phyloP scores from a whole-genome alignment of 2,329 filamentous ascomycete genomes.

The Colletotrichum tropicicola region DNA sequence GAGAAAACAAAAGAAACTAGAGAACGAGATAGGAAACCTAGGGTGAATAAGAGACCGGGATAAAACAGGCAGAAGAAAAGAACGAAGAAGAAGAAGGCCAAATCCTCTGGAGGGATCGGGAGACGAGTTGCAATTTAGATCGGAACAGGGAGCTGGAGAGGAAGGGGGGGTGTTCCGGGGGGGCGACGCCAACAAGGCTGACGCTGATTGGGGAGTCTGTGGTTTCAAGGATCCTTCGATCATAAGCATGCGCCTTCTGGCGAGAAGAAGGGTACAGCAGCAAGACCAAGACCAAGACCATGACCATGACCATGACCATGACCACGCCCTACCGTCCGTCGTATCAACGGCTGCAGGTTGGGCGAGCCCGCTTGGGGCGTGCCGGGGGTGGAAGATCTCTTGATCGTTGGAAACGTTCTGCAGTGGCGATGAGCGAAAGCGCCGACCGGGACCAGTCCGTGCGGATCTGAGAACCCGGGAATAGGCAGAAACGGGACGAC shows the following conservation, averaged over 20 bases:
- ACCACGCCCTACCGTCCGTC: slow-evolving; percentile 7
- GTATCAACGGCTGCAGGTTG: slow-evolving; percentile 6
- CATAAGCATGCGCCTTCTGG: slow-evolving; percentile 17
- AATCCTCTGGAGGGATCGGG: slow-evolving; percentile 1
- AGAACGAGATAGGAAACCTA: not conserved
- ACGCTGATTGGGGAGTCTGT: slow-evolving; percentile 20
- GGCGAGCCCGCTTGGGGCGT: slow-evolving; percentile 19
- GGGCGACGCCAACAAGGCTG: slow-evolving; percentile 8
- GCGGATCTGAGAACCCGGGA: slow-evolving; percentile 25
- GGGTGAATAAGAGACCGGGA: not conserved
- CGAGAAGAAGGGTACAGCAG: not conserved
- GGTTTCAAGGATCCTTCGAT: slow-evolving; percentile 23
- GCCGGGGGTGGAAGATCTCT: slow-evolving; percentile 16
- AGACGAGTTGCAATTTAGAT: slow-evolving; percentile 29
- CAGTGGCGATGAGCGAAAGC: slow-evolving; percentile 23
- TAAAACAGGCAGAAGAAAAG: not conserved
- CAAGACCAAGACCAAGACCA: no score
- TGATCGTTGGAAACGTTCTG: slow-evolving; percentile 18
- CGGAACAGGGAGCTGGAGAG: slow-evolving; percentile 10
- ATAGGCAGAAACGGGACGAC: not conserved
- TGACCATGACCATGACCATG: no score
- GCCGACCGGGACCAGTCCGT: slow-evolving; percentile 27
- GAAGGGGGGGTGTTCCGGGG: not conserved
- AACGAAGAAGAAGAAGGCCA: not conserved
- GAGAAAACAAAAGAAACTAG: not conserved